Percentiles rank a stretch among this genome's conserved stretches.
Evolutionary conservation across 805 yeast genomes (phyloP).

Genomic region (Saccharomyces mikatae): DNA sequence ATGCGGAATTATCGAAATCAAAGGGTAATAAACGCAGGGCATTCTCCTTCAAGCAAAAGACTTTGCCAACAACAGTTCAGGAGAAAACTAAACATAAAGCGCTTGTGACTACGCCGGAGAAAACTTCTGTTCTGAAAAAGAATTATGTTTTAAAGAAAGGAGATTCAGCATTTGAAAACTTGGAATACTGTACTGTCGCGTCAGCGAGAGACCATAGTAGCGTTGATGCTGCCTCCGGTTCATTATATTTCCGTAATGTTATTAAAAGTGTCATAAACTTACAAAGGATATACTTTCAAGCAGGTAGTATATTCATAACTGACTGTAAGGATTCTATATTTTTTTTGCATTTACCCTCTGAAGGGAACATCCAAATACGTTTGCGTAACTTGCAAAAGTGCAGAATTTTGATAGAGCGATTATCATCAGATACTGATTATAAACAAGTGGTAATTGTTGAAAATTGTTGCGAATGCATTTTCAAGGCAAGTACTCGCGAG

Average conservation of each 20-base stretch:
- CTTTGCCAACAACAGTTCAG: background rate
- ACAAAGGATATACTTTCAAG: constrained; percentile 11
- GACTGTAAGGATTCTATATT: constrained; percentile 13
- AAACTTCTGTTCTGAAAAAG: background rate
- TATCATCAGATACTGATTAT: background rate
- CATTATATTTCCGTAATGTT: constrained; percentile 14
- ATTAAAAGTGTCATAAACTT: constrained; percentile 10
- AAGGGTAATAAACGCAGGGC: background rate
- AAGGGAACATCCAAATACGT: constrained; percentile 20
- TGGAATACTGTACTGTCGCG: constrained; percentile 9
- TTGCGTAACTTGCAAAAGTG: constrained; percentile 19
- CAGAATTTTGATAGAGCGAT: constrained; percentile 10
- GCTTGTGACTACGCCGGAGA: background rate
- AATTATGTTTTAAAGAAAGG: constrained; percentile 1
- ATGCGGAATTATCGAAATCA: constrained; percentile 1
- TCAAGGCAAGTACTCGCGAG: constrained; percentile 12
- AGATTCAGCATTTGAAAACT: constrained; percentile 7
- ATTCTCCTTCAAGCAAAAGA: background rate
- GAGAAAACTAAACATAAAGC: background rate
- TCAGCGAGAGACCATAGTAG: background rate
- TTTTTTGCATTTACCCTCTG: constrained; percentile 5
- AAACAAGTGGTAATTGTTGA: constrained; percentile 23
- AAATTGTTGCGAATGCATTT: constrained; percentile 15
- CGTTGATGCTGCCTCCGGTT: constrained; percentile 6
- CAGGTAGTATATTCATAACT: constrained; percentile 22